Evolutionary conservation across 306 rosid species (phyloP), one percentile per base, ranked within the genome.

Genomic region (Trifolium pratense): DNA sequence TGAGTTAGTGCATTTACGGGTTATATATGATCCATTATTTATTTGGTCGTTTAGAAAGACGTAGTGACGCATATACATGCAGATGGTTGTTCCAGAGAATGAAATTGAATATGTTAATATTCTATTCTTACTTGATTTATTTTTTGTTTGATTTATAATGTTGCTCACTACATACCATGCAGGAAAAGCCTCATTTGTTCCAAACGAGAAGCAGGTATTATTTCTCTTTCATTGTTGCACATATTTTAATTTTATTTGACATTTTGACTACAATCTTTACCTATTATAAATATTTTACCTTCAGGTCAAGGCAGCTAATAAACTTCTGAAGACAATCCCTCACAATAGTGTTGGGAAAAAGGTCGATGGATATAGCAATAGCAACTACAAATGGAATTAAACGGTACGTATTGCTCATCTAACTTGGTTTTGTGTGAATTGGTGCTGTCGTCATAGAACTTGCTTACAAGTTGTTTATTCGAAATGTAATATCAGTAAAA

Each of bases 181-280:
- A 95, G 99, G 97, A 95, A 79, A 95, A 91, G 70, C 99, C 97
- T 53, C 90, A 91, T 72, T 46, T 90, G n/a, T 94, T 83, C 97
- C 99, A 6, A 94, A 91, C 82, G 97, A 94, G 89, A 94, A 94
- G 79, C 99, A 94, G 91, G 99, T 91, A 85, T 70, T 52, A 60
- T 67, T 76, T 78, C 20, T 40, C 23, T 74, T 16, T 67, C 69
- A 11, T 57, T 43, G 55, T 39, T 77, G 65, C 61, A 12, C 68
- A 64, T 73, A 34, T 57, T 52, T 32, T 40, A 46, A 32, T 5
- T 56, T 73, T 68, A 46, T 64, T 82, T 71, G 32, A 29, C 32
- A 29, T 29, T 29, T 29, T 29, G 26, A n/a, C 31, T 53, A 29
- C 62, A 36, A 66, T 72, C 40, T 55, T 17, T 73, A 37, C 77